Conservation (phyloP, 495 filamentous ascomycete species). For the Corynascus novoguineensis region DNA sequence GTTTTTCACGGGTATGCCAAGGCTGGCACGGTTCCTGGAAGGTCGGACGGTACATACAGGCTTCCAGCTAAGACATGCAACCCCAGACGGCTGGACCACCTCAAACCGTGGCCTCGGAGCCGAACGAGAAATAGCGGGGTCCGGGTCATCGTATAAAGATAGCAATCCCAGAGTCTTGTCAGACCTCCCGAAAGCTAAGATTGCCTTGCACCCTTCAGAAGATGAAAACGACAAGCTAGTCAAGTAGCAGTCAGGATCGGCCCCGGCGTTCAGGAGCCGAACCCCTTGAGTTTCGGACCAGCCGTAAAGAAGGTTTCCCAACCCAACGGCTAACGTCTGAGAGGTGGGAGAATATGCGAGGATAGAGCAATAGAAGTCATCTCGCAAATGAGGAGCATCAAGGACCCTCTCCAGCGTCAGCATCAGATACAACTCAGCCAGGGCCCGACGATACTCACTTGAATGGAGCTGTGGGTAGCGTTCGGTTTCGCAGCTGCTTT, state of each 20-base stretch:
- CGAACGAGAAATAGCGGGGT: slow-evolving; percentile 1
- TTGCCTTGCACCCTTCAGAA: slow-evolving; percentile 63
- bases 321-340: slow-evolving; percentile 76
- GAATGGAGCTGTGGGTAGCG: slow-evolving; percentile 68
- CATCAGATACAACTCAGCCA: not conserved
- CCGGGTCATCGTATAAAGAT: slow-evolving; percentile 42
- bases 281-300: slow-evolving; percentile 71
- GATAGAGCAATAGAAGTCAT: slow-evolving; percentile 94
- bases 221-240: slow-evolving; percentile 90
- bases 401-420: slow-evolving; percentile 53
- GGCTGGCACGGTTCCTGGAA: slow-evolving; percentile 32
- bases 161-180: slow-evolving; percentile 54
- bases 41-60: slow-evolving; percentile 43
- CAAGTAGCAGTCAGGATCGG: slow-evolving; percentile 45
- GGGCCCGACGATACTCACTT: slow-evolving; percentile 47
- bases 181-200: slow-evolving; percentile 79
- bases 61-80: slow-evolving; percentile 73
- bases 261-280: slow-evolving; percentile 39
- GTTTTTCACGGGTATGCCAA: slow-evolving; percentile 42
- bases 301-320: slow-evolving; percentile 72
- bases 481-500: slow-evolving; percentile 22
- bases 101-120: slow-evolving; percentile 59
- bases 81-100: slow-evolving; percentile 58
- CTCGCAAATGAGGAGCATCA: slow-evolving; percentile 79
- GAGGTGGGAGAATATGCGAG: slow-evolving; percentile 74